Base-by-base conservation (phyloP, 345 rosid species). In the Salix arbutifolia region DNA sequence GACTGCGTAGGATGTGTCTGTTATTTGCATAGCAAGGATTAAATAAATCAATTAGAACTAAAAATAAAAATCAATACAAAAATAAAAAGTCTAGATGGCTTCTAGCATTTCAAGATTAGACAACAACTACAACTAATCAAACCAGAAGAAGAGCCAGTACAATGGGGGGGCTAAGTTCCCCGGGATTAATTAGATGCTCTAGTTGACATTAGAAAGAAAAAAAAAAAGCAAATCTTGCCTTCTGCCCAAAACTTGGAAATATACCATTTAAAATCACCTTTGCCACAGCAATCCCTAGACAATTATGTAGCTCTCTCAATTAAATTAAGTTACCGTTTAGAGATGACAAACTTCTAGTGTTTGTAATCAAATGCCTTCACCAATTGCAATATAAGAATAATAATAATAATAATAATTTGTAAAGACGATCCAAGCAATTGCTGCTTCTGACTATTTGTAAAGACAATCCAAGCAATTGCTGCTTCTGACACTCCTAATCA, bases 1-100 rank as follows among this genome's bases (percentile, higher is more conserved):
- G 99, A 93, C 75, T 96, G 99, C 4, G 99, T 89, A 38, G 99
- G 99, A 89, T 96, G 99, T 0, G 99, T 96, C 99, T 96, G 97
- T 26, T 79, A 79, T 78, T 72, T 72, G 67, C 76, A 73, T 53
- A 69, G 78, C 44, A 3, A 50, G 65, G 25, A 33, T 61, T 50
- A 48, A 75, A 81, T 42, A 28, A 21, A n/a, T 68, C 69, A 71
- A 69, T 0, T 61, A 64, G 61, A 12, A 66, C 52, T 46, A 66
- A 40, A 19, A 28, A 30, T 5, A 19, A 53, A 66, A 48, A 11
- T 72, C 37, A 66, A 19, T 53, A 18, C 21, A 37, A 37, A 75
- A 25, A 46, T 14, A 5, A 35, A 23, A 26, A 25, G 16, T 14
- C 44, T 44, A 8, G 62, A 42, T 16, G 4, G 30, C 30, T 44